Evolutionary conservation across 768 basidiomycete genomes (phyloP), one percentile per base, ranked within the genome.

Genomic region (Podaxis pistillaris): DNA sequence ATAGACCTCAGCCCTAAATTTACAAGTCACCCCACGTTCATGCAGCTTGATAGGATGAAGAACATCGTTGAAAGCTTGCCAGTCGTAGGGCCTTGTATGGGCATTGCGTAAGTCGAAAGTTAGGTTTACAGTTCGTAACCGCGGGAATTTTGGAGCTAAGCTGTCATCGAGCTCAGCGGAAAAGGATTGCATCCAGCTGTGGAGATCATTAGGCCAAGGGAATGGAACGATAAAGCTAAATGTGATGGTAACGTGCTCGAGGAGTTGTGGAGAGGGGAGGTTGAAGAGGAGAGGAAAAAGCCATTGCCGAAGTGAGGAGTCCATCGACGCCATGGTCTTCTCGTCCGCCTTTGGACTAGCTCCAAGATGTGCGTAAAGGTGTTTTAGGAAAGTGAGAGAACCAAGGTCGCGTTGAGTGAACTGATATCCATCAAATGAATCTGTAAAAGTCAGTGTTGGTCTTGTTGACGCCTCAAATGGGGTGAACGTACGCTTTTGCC

Each of bases 151-250:
- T 11, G 38, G 5, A 4, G 53, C 54, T 37, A 62, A 19, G 15
- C 8, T 17, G 8, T 19, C 54, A 24, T 61, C 60, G 24, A 62
- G 44, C 6, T 56, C 46, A 11, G 19, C 13, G 38, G 53, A 44
- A 44, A 61, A 61, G 17, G 28, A 33, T 15, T 41, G 51, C 60
- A 62, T 62, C 60, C 60, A 62, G 4, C 15, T 30, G 15, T 62
- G 60, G 8, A 62, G 44, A 56, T 62, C 53, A 7, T 19, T 36
- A 9, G 60, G 60, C 60, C 60, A 62, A 33, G 60, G 60, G 47
- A 62, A 62, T 3, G 60, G 54, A 56, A 62, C 54, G 26, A 56
- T 19, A 54, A 56, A 62, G 24, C 60, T 62, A 33, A 62, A 62
- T 24, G 40, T 56, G 36, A 62, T 44, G 22, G 49, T 11, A n/a